Evolutionary conservation across 441 rosid genomes (phyloP), one percentile per base, ranked within the genome.

Genomic region (Euphorbia corollata): DNA sequence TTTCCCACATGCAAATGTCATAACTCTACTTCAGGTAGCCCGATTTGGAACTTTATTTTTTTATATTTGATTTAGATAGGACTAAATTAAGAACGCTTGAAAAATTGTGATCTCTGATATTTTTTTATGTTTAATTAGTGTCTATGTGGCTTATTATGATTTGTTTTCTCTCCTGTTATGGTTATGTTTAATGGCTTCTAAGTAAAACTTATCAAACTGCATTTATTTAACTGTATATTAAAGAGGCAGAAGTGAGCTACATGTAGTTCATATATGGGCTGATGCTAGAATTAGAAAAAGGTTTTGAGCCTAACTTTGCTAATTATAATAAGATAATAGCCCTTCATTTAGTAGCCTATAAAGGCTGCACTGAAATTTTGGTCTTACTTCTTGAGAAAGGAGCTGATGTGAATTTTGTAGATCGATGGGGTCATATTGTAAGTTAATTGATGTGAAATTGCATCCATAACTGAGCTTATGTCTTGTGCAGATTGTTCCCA

Each of bases 1-100:
- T 15, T 94, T 91, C 78, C 98, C 94, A 0, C 81, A 81, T 73
- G 98, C 87, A n/a, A 91, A 89, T 77, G 88, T 85, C 23, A 87
- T 94, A 75, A 91, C 99, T 38, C 84, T 94, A 56, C 53, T 73
- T 65, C 77, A 72, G 80, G 80, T 76, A 67, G 4, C 45, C 45
- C 45, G 12, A 2, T 39, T 39, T 39, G 4, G 32, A n/a, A n/a
- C n/a, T n/a, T n/a, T n/a, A n/a, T n/a, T n/a, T n/a, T n/a, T n/a
- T n/a, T n/a, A n/a, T n/a, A n/a, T n/a, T n/a, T n/a, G n/a, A n/a
- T n/a, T n/a, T n/a, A n/a, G n/a, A n/a, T n/a, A n/a, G n/a, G n/a
- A n/a, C n/a, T n/a, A n/a, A n/a, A n/a, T n/a, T n/a, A n/a, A n/a
- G n/a, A n/a, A n/a, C n/a, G n/a, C n/a, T n/a, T n/a, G n/a, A n/a